Evolutionary conservation across 1,284 basidiomycete species (phyloP), one percentile per base, ranked within the genome.

Genomic region (Moesziomyces sp.): DNA sequence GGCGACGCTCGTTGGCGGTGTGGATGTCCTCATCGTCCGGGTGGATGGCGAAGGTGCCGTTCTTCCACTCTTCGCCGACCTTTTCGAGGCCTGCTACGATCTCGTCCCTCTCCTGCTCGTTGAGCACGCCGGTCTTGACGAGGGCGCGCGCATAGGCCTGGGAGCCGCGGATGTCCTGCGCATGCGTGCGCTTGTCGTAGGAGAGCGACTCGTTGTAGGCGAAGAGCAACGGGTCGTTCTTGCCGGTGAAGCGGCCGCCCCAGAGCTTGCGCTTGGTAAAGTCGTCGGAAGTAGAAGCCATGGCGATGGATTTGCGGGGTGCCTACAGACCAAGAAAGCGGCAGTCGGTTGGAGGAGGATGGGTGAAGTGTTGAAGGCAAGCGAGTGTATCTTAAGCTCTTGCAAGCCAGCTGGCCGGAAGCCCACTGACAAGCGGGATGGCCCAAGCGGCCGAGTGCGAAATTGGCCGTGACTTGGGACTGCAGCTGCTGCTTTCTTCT

Each of bases 21-120:
- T 99, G 96, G 67, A 99, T 98, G 83, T 99, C 96, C 83, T 99
- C 96, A 83, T 99, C 96, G 77, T 96, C 94, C 16, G 89, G 86
- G 11, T 74, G 72, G 42, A 74, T 76, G 26, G 74, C 33, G 67
- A 84, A 84, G 14, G 73, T 75, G 52, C 77, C 77, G 2, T 61
- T 55, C 54, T 73, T 88, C 96, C 96, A 99, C 86, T 98, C 96
- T 77, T 89, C 86, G 62, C 88, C 90, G 55, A 99, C 94, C 44
- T 86, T 84, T 69, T 88, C 86, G 53, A 99, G 88, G n/a, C 95
- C 96, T 40, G 89, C 85, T 35, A 90, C 87, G 76, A 98, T 93
- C 85, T 89, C 88, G 33, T 83, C 66, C 16, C 68, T 64, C 55
- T 97, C 95, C 1, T 90, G 88, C 72, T 88, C 84, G 18, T 90